Base-by-base conservation (phyloP, 192 early-diverging fungal species). In the Coemansia sp. region DNA sequence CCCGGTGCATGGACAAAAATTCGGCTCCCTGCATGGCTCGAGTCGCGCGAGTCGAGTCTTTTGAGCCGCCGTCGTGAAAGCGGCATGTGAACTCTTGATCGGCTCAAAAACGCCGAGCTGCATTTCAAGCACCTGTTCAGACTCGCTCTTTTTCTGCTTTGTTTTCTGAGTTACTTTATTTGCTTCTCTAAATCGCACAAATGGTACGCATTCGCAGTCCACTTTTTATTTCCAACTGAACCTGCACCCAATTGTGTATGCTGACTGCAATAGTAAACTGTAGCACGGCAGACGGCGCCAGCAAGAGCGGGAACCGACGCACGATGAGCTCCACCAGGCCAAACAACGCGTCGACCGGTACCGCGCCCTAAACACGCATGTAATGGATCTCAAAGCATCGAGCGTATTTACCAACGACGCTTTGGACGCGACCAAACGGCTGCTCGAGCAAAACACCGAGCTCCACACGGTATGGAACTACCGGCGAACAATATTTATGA, bases 391-490 rank as follows among this genome's bases (percentile, higher is more conserved):
- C 14, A 60, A 44, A 25, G 57, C 69, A 4, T 26, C 44, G 4
- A 52, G 51, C 21, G 68, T 58, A 31, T 62, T 60, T 51, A 74
- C 47, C 55, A 52, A 63, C 3, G 85, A 87, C 0, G 82, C 91
- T 1, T 74, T 98, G 5, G 64, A 58, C 6, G 54, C 85, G 9
- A 96, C 91, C 21, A 87, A 87, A 19, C 68, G 79, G 15, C 82
- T 98, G 14, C 78, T 99, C 0, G 81, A 83, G 26, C 69, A 85
- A 56, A 97, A 95, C 82, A 93, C 94, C 7, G 97, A 98, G 68
- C 89, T 87, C 46, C 97, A 99, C 72, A 89, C 94, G 1, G 84
- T 92, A 34, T 99, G 97, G 97, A 98, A 98, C 76, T 88, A 87
- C 66, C 86, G 97, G 4, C 87, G 96, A 51, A 71, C 81, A 17